These are phyloP conservation scores for Chlamydomonas reinhardtii DNA, from an alignment of 163 green algal genomes.

Conservation along the genomic window DNA sequence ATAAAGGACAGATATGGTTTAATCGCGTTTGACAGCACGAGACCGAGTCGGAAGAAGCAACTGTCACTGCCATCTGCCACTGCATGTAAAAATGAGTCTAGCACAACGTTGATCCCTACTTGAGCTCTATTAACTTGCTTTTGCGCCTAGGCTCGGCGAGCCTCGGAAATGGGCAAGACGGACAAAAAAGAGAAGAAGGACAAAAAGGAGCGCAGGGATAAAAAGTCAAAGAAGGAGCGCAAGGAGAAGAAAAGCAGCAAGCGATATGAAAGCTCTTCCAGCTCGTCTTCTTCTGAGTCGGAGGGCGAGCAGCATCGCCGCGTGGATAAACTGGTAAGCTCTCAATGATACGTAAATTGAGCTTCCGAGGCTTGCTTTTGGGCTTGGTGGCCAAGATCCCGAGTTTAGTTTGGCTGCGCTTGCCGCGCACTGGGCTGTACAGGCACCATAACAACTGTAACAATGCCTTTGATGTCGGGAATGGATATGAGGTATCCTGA, in stretches of 20 bases:
- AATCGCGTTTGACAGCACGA: no score
- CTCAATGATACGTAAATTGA: not conserved
- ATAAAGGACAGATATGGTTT: no score
- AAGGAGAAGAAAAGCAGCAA: conserved; percentile 56
- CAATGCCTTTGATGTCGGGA: no score
- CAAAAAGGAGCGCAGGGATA: conserved; percentile 30
- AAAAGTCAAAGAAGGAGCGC: conserved; percentile 32
- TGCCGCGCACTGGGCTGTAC: not conserved
- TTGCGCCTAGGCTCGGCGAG: no score
- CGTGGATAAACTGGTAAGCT: conserved; percentile 12
- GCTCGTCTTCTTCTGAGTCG: not conserved
- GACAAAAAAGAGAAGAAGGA: conserved; percentile 48
- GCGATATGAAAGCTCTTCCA: not conserved
- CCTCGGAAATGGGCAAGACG: not conserved
- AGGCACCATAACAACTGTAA: no score
- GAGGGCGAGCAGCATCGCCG: not conserved
- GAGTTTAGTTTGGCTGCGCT: not conserved
- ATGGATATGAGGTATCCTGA: not conserved
- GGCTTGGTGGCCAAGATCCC: not conserved
- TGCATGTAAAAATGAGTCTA: no score
- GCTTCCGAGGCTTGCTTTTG: not conserved
- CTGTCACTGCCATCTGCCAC: no score
- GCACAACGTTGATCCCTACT: no score
- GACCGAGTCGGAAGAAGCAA: no score
- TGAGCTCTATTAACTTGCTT: no score